Percentiles rank a stretch among this genome's conserved stretches.
phyloP scores from a whole-genome alignment of 805 yeast species.

The Metschnikowia anglica region DNA sequence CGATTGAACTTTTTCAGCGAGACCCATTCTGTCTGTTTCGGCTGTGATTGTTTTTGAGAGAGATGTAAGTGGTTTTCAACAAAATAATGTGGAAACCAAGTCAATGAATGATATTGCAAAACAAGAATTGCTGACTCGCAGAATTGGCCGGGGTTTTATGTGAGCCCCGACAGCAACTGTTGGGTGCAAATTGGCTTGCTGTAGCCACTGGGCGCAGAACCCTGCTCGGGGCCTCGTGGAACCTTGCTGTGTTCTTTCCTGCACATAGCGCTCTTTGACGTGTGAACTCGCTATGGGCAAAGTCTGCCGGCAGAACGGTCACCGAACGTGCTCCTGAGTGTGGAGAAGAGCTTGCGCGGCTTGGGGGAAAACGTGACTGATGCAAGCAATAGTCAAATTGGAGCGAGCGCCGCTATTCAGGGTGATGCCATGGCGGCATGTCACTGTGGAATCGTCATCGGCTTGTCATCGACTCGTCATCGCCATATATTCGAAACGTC shows the following conservation, averaged over 20 bases:
- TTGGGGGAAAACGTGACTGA: neutral
- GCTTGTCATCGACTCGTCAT: too few species aligned
- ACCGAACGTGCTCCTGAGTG: neutral
- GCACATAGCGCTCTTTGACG: neutral
- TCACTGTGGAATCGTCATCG: too few species aligned
- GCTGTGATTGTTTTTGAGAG: neutral
- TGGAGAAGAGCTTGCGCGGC: neutral
- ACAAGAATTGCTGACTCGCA: neutral
- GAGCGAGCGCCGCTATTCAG: too few species aligned
- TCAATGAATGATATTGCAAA: too few species aligned
- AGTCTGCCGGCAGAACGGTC: neutral
- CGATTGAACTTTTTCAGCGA: slow-evolving; percentile 35
- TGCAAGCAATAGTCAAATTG: neutral
- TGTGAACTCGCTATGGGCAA: neutral
- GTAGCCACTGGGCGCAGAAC: neutral
- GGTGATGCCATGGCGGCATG: too few species aligned
- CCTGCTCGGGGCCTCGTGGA: neutral
- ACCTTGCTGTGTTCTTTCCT: neutral
- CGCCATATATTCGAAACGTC: too few species aligned
- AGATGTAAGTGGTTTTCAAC: neutral
- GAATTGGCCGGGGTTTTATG: neutral
- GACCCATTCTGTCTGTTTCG: slow-evolving; percentile 30
- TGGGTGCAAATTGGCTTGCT: slow-evolving; percentile 13
- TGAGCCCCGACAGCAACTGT: slow-evolving; percentile 6
- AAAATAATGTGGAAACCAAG: too few species aligned